Conservation (phyloP, 2,329 filamentous ascomycete genomes). For the Ambrosiella xylebori region DNA sequence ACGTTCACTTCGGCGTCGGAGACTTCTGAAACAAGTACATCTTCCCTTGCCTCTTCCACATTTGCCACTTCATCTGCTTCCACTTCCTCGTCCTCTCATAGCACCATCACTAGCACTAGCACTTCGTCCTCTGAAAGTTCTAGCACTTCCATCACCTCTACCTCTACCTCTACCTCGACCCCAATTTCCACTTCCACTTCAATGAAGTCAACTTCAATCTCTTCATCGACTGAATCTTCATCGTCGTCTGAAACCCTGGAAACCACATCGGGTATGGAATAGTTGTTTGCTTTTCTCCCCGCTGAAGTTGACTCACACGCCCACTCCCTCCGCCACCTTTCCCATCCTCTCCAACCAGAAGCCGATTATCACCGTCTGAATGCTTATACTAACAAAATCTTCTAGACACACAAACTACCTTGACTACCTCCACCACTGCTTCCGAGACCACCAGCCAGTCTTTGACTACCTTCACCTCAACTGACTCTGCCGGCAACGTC, state of each 20-base stretch:
- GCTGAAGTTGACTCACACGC: background rate
- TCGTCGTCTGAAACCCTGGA: no score
- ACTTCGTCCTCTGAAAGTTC: background rate
- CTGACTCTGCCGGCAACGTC: constrained; percentile 27
- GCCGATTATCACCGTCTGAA: no score
- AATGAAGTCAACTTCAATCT: background rate
- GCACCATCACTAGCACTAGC: background rate
- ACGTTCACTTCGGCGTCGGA: constrained; percentile 11
- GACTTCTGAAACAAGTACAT: constrained; percentile 18
- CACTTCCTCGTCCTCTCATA: constrained; percentile 11
- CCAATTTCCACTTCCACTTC: background rate
- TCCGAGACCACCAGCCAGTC: constrained; percentile 21
- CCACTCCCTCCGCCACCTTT: background rate
- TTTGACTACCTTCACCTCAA: constrained; percentile 28
- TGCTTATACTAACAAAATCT: background rate
- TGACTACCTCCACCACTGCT: constrained; percentile 11
- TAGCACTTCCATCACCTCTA: background rate
- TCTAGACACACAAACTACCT: background rate
- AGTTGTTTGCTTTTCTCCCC: background rate
- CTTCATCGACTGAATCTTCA: background rate
- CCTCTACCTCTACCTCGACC: background rate
- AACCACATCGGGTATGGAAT: no score
- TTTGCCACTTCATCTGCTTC: constrained; percentile 9
- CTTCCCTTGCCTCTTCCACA: constrained; percentile 14
- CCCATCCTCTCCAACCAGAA: background rate